Conservation (phyloP, 2,329 filamentous ascomycete species). For the Hymenotorrendiella dingleyae region DNA sequence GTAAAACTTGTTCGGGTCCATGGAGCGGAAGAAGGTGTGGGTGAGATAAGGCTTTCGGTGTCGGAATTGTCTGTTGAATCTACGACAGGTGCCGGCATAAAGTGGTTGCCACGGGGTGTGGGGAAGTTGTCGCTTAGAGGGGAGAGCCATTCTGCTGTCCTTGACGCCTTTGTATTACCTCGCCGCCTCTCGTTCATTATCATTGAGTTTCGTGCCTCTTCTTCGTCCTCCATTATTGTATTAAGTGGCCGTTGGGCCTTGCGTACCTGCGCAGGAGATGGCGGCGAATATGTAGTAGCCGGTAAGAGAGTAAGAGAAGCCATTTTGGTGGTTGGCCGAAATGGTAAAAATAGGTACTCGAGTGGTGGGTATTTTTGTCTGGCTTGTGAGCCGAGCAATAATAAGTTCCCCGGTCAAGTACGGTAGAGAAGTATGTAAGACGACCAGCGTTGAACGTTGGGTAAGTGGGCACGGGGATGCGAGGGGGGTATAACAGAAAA, state of each 20-base stretch:
- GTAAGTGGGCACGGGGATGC: constrained; percentile 3
- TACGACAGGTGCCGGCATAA: constrained; percentile 56
- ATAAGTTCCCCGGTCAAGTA: constrained; percentile 16
- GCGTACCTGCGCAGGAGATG: constrained; percentile 45
- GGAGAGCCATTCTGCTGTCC: constrained; percentile 34
- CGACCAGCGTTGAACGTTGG: constrained; percentile 23
- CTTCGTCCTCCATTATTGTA: constrained; percentile 56
- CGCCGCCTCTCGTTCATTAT: constrained; percentile 28
- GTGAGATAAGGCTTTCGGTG: constrained; percentile 40
- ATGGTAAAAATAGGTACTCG: constrained; percentile 8
- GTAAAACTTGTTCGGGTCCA: constrained; percentile 58
- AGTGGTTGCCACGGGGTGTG: constrained; percentile 62
- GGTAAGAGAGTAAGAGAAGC: constrained; percentile 37
- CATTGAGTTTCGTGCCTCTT: constrained; percentile 26
- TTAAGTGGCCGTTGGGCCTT: constrained; percentile 51
- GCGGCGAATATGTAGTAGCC: constrained; percentile 44
- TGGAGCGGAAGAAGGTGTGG: constrained; percentile 48
- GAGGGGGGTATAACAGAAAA: constrained; percentile 20
- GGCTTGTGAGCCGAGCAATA: constrained; percentile 6
- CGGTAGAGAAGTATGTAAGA: constrained; percentile 21
- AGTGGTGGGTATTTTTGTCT: neutral
- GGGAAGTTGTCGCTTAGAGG: constrained; percentile 56
- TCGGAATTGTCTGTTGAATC: constrained; percentile 53
- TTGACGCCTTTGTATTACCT: constrained; percentile 33
- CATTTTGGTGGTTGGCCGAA: constrained; percentile 25